Percentiles rank a stretch among this genome's conserved stretches.
Evolutionary conservation across 768 basidiomycete species (phyloP).

Genomic region (Phylloporus arenicola): DNA sequence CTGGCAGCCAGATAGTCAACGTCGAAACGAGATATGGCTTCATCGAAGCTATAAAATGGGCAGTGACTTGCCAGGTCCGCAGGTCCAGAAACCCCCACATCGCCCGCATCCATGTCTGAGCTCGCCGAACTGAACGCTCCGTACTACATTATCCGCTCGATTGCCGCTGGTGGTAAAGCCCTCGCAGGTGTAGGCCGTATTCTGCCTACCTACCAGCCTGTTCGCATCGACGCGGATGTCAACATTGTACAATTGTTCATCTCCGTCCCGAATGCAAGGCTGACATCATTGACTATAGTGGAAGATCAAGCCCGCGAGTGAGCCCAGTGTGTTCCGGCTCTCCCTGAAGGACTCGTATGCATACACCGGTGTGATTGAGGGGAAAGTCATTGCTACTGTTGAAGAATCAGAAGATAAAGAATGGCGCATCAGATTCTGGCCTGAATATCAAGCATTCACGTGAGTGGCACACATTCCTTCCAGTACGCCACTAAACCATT

Average conservation of each 20-base stretch:
- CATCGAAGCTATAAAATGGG: background rate
- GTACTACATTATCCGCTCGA: background rate
- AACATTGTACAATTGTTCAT: background rate
- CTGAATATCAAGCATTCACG: background rate
- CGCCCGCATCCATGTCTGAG: background rate
- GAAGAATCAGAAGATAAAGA: background rate
- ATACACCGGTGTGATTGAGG: background rate
- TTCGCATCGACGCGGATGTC: background rate
- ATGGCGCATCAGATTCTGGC: background rate
- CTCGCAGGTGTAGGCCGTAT: too few relatives aligned
- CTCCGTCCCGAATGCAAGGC: background rate
- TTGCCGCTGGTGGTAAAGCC: background rate
- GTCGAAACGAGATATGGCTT: background rate
- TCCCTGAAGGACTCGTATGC: too few relatives aligned
- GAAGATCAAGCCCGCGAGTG: background rate
- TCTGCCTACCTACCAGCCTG: background rate
- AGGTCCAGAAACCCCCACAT: background rate
- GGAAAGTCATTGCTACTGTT: background rate
- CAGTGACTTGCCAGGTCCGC: background rate
- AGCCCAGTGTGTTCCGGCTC: background rate
- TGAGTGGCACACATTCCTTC: background rate
- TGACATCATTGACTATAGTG: background rate
- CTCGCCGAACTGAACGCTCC: background rate
- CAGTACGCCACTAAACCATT: too few relatives aligned
- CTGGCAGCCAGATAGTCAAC: background rate